A percentile compares a stretch with the other conserved stretches of the same genome.
phyloP scores from a whole-genome alignment of 768 basidiomycete species.

The Leccinum subgranulosum region DNA sequence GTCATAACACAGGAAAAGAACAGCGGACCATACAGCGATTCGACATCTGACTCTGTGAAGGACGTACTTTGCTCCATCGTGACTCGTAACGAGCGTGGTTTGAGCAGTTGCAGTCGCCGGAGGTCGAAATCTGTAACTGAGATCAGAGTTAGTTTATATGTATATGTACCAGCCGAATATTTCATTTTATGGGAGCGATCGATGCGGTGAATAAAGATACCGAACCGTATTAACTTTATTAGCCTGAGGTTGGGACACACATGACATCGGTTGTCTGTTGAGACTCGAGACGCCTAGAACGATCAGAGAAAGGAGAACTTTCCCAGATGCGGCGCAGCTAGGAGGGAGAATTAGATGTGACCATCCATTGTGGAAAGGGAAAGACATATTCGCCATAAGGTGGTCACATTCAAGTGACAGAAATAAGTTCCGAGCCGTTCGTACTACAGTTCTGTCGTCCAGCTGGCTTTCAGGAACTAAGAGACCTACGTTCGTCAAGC shows the following conservation, averaged over 20 bases:
- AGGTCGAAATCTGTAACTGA: neutral
- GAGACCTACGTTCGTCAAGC: no score
- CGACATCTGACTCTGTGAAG: neutral
- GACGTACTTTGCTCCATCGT: neutral
- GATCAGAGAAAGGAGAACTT: no score
- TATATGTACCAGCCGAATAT: neutral
- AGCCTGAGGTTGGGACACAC: neutral
- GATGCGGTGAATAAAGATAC: neutral
- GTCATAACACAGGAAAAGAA: neutral
- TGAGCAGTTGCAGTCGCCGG: neutral
- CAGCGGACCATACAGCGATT: neutral
- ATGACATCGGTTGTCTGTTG: neutral
- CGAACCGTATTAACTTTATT: neutral
- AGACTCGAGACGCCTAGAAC: no score
- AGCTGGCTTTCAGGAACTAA: neutral
- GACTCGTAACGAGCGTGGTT: neutral
- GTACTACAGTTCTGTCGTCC: no score
- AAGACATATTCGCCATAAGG: neutral
- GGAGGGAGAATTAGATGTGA: no score
- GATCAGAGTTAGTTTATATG: neutral
- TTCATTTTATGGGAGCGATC: neutral
- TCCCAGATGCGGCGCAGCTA: no score
- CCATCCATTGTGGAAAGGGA: neutral
- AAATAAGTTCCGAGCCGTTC: neutral
- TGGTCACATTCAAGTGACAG: neutral